Base-by-base conservation (phyloP, 2,329 filamentous ascomycete species). In the Fusarium robinianum region DNA sequence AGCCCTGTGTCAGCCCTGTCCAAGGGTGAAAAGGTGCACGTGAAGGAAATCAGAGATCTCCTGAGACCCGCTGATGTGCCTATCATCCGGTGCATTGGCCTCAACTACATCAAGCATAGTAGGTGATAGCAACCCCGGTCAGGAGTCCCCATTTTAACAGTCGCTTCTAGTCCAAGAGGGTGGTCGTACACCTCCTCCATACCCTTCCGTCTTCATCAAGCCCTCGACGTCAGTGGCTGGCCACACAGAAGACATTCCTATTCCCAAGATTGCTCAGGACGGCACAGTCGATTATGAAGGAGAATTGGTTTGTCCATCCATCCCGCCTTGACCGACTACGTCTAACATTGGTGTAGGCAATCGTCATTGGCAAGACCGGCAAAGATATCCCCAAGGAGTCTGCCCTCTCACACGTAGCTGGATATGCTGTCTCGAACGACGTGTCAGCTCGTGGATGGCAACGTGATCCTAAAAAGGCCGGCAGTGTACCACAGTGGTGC, bases 371-470 rank as follows among this genome's bases (percentile, higher is more conserved):
- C 11, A 73, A 72, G 27, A 70, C 74, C 8, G 77, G 73, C 12
- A 79, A 78, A 46, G 66, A 81, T 57, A 72, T 81, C 11, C 51
- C 70, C 12, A 66, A 72, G 32, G 61, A 67, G 0, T 55, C 72
- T 1, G 76, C 77, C 1, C 66, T 73, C 18, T 54, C 63, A 0
- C 72, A 79, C 55, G 65, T 83, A 8, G 73, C 74, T 4, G 79
- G 78, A 0, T 70, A 67, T 33, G 43, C 62, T 6, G 56, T 52
- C 24, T 69, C 76, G 29, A 81, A 82, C 52, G 79, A 81, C 35
- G 66, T 81, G n/a, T 79, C 78, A 0, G 76, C 77, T 0, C 64
- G 79, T 8, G 74, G 75, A 29, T 69, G 71, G 51, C 79, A 82
- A 58, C 62, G 76, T 17, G 77, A 82, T 34, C 77, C 79, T 3